phyloP scores from a whole-genome alignment of 192 early-diverging fungal species.

The Backusella macrospora region DNA sequence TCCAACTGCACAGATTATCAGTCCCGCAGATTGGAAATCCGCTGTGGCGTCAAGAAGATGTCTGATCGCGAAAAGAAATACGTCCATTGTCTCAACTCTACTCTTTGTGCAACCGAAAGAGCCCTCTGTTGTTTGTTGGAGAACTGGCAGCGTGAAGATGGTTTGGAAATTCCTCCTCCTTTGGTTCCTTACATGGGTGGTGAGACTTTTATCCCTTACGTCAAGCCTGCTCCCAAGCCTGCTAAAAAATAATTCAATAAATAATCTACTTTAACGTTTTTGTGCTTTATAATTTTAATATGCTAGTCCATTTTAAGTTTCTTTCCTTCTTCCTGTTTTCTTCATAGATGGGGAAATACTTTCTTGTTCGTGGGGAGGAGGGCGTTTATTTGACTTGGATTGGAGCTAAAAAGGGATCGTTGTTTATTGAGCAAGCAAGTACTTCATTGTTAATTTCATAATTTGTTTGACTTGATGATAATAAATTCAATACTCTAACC shows the following conservation, averaged over 20 bases:
- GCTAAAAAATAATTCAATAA: slow-evolving; percentile 26
- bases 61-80: slow-evolving; percentile 93
- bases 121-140: slow-evolving; percentile 94
- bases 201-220: slow-evolving; percentile 88
- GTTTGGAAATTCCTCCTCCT: slow-evolving; percentile 83
- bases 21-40: slow-evolving; percentile 91
- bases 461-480: too few species aligned
- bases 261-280: background rate
- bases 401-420: too few species aligned
- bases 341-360: too few species aligned
- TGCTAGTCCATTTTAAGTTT: too few species aligned
- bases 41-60: slow-evolving; percentile 96
- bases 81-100: slow-evolving; percentile 97
- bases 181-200: slow-evolving; percentile 95
- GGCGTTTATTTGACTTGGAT: too few species aligned
- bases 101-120: slow-evolving; percentile 93
- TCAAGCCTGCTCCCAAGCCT: slow-evolving; percentile 42
- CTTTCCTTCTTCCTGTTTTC: too few species aligned
- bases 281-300: background rate
- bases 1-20: slow-evolving; percentile 99
- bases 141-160: slow-evolving; percentile 93
- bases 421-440: too few species aligned
- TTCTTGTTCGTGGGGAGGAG: too few species aligned
- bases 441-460: too few species aligned
- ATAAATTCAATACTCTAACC: too few species aligned